Evolutionary conservation across 1,284 basidiomycete genomes (phyloP).

Genomic region (Prillingera fragicola): DNA sequence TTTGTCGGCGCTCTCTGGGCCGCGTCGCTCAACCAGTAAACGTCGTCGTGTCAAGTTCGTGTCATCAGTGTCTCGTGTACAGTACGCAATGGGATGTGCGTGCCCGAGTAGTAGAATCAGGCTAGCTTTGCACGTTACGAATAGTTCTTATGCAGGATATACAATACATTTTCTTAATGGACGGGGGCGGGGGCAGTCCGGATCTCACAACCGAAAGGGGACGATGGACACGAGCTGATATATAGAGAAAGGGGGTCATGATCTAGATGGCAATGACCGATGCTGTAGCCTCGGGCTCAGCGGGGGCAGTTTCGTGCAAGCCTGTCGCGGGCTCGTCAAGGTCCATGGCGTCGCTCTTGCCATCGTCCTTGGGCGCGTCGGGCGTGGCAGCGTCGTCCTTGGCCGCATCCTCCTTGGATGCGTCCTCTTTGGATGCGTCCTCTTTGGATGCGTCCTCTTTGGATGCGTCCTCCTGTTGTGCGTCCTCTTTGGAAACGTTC

Average conservation of each 20-base stretch:
- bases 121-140: too few species aligned
- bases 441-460: not conserved
- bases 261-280: not conserved
- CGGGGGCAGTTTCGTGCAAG: not conserved
- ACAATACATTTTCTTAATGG: too few species aligned
- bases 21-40: constrained; percentile 32
- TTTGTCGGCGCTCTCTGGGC: constrained; percentile 52
- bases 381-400: not conserved
- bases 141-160: too few species aligned
- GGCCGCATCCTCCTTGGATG: not conserved
- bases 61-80: too few species aligned
- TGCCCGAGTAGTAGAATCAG: too few species aligned
- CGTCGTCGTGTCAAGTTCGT: constrained; percentile 7
- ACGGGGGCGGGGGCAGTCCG: too few species aligned
- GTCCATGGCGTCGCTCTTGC: not conserved
- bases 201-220: too few species aligned
- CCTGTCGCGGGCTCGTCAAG: not conserved
- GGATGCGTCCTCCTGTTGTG: too few species aligned
- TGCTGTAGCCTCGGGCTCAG: not conserved
- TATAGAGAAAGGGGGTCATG: not conserved
- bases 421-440: not conserved
- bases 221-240: not conserved
- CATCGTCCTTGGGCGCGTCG: not conserved
- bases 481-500: too few species aligned
- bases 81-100: too few species aligned